Evolutionary conservation across 441 rosid genomes (phyloP), one percentile per base, ranked within the genome.

Genomic region (Syzygium syzygioides): DNA sequence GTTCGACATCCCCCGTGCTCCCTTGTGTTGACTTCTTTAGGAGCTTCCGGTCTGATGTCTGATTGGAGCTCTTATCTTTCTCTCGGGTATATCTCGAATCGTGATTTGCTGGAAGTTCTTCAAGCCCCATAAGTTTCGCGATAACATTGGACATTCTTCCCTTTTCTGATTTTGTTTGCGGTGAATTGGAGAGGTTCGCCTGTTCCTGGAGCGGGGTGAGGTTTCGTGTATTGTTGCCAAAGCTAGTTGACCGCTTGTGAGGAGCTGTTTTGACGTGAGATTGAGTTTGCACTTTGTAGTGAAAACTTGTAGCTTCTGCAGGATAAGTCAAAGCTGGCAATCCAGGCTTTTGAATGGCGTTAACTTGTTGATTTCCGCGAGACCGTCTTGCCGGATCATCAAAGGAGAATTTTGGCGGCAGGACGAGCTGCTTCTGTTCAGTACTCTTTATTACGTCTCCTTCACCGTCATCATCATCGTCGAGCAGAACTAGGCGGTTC

Each of bases 41-140:
- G 79, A 76, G 88, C 68, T 55, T 88, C 60, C 76, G 85, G 28
- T 90, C 90, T 48, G 64, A 85, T 87, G 89, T 94, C 66, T 86
- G 90, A 92, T 90, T 94, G 87, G 90, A 85, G 55, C 83, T 88
- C 23, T 92, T 79, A 80, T 88, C 93, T 88, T 90, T 93, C 79
- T 84, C 85, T 68, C 20, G 55, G 80, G 48, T 68, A 85, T 86
- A 28, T 66, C 91, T 92, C n/a, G 93, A 76, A 79, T 93, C 94
- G 64, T 85, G 91, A 87, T 92, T 93, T 90, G 91, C 92, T n/a
- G 95, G 98, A 91, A 94, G 93, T 88, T 95, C 96, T 53, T 96
- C 96, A 37, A 96, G 83, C 79, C 99, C 99, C 98, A 96, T 98
- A 76, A 96, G 89, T 95, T 95, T 96, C 17, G 99, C 99, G 66